Evolutionary conservation across 345 rosid species (phyloP).

Genomic region (Combretum micranthum): DNA sequence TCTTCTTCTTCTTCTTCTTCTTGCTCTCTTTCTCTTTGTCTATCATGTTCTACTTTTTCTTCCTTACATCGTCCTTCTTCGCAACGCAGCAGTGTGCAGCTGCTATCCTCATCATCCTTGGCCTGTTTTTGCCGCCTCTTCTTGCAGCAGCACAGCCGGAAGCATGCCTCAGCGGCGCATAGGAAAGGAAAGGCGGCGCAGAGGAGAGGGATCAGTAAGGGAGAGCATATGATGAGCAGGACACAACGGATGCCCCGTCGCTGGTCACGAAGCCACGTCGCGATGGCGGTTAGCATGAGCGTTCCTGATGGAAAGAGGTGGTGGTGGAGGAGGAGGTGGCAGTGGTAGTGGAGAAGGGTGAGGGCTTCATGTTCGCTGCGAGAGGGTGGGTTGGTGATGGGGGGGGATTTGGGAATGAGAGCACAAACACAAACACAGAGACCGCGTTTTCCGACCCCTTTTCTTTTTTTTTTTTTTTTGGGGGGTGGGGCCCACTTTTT

Average conservation of each 20-base stretch:
- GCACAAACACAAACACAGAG: too few species aligned
- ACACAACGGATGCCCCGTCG: constrained; percentile 41
- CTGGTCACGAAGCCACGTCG: constrained; percentile 33
- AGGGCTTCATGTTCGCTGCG: constrained; percentile 9
- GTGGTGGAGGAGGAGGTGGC: constrained; percentile 1
- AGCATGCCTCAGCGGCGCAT: constrained; percentile 38
- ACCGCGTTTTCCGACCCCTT: too few species aligned
- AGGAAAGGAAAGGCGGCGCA: constrained; percentile 45
- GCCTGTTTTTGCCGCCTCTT: constrained; percentile 7
- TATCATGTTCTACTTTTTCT: background rate
- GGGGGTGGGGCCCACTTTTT: too few species aligned
- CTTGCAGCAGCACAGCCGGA: constrained; percentile 23
- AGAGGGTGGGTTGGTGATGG: background rate
- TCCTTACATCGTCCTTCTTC: constrained; percentile 40
- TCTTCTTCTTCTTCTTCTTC: constrained; percentile 17
- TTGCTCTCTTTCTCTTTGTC: constrained; percentile 5
- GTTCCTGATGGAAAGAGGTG: constrained; percentile 7
- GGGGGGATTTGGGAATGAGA: background rate
- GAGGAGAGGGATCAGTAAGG: constrained; percentile 48
- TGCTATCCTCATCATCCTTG: constrained; percentile 14
- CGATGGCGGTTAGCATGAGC: constrained; percentile 36
- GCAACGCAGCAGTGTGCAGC: constrained; percentile 32
- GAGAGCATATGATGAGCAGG: constrained; percentile 47
- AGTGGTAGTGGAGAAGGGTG: background rate
- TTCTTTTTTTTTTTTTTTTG: too few species aligned